Evolutionary conservation across 83 land plant genomes (phyloP).

Genomic region (Picea abies): DNA sequence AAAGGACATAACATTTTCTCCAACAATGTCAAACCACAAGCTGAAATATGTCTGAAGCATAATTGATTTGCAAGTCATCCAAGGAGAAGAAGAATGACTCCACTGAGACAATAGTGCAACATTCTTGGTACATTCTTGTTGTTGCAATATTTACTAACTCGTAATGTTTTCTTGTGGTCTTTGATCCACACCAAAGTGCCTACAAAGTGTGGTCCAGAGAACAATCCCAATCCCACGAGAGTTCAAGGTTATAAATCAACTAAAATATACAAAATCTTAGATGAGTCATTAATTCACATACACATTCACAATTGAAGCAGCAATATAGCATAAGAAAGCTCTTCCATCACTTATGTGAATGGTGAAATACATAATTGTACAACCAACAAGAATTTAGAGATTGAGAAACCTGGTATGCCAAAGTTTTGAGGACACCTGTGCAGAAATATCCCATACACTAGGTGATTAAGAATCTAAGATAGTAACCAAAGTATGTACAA

Average conservation of each 20-base stretch:
- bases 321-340: neutral
- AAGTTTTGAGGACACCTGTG: neutral
- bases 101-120: too few species aligned
- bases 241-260: neutral
- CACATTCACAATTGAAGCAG: neutral
- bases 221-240: neutral
- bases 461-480: too few species aligned
- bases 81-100: too few species aligned
- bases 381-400: neutral
- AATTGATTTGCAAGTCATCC: too few species aligned
- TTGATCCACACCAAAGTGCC: neutral
- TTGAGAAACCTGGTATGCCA: neutral
- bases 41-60: too few species aligned
- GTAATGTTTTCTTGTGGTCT: too few species aligned
- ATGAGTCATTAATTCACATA: neutral
- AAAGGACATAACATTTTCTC: too few species aligned
- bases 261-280: neutral
- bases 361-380: neutral
- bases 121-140: too few species aligned
- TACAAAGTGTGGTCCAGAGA: neutral
- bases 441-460: neutral
- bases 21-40: too few species aligned
- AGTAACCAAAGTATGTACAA: too few species aligned
- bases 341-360: neutral
- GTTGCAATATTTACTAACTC: too few species aligned